phyloP scores from a whole-genome alignment of 352 stramenopile species.

The Phytophthora brassicae region DNA sequence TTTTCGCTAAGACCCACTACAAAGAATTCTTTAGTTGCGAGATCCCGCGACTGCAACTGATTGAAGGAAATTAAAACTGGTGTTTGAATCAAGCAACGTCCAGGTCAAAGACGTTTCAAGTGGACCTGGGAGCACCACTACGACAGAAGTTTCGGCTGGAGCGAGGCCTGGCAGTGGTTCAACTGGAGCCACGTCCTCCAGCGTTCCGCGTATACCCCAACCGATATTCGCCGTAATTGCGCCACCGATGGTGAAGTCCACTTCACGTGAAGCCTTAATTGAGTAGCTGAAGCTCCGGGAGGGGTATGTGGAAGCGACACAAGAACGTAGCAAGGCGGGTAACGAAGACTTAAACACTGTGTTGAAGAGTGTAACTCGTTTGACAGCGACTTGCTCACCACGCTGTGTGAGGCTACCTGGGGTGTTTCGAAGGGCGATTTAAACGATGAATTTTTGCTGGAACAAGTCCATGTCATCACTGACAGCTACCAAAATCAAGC shows the following conservation, averaged over 20 bases:
- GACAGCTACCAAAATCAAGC: conserved; percentile 11
- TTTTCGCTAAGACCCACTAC: conserved; percentile 3
- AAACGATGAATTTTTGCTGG: conserved; percentile 8
- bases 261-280: conserved; percentile 9
- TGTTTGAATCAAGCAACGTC: too few species aligned
- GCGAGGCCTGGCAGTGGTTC: too few species aligned
- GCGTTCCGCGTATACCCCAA: background rate
- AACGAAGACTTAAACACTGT: conserved; percentile 12
- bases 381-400: conserved; percentile 12
- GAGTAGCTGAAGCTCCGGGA: conserved; percentile 15
- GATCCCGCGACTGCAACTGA: conserved; percentile 3
- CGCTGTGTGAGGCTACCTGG: conserved; percentile 6
- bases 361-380: conserved; percentile 15
- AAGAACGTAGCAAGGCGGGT: conserved; percentile 15
- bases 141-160: too few species aligned
- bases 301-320: conserved; percentile 15
- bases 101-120: too few species aligned
- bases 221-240: conserved; percentile 18
- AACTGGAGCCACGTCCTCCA: too few species aligned
- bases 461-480: conserved; percentile 9
- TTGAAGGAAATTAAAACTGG: too few species aligned
- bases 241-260: conserved; percentile 7
- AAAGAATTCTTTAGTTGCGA: conserved; percentile 23
- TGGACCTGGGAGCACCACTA: too few species aligned
- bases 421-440: background rate